Base-by-base conservation (phyloP, 2,329 filamentous ascomycete genomes). In the Rutstroemia sp. region DNA sequence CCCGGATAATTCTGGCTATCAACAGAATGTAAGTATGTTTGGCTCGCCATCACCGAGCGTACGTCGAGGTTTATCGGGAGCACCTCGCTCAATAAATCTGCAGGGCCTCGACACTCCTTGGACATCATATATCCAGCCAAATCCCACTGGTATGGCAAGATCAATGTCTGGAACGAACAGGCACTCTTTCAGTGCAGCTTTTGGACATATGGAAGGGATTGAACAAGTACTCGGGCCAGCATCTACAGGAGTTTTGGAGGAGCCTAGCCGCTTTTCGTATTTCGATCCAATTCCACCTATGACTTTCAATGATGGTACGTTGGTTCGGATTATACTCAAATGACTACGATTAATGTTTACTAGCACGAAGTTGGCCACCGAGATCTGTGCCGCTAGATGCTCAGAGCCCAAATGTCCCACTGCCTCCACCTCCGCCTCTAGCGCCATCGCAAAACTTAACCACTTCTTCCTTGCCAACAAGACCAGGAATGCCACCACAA, bases 351-450 rank as follows among this genome's bases (percentile, higher is more conserved):
- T 46, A 46, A 46, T 23, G 21, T 46, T 14, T 10, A 19, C 19
- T 16, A 52, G 49, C 27, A 52, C 39, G 49, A 23, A 56, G 46
- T 16, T 56, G 54, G 54, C n/a, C 21, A 34, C 49, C 27, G 2
- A 41, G 41, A 46, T 56, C 54, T 23, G 14, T 56, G n/a, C 30
- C 54, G 25, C 12, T 30, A 21, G 41, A 25, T 38, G 14, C 8
- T 30, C 48, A 46, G 23, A 27, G 27, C 46, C 10, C 39, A 23
- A 30, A 39, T n/a, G 12, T 34, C n/a, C 12, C n/a, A 34, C 12
- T 12, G 34, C 54, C 12, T 7, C 54, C 12, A 14, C 49, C 25
- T 23, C 54, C 12, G 14, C 49, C 25, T 23, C n/a, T 12, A 34
- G 37, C 5, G 18, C 10, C 34, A 45, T 12, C 19, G 23, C 46